These are phyloP conservation scores for Umbellularia californica DNA, from an alignment of 164 flowering plant species.

Conservation along the genomic window DNA sequence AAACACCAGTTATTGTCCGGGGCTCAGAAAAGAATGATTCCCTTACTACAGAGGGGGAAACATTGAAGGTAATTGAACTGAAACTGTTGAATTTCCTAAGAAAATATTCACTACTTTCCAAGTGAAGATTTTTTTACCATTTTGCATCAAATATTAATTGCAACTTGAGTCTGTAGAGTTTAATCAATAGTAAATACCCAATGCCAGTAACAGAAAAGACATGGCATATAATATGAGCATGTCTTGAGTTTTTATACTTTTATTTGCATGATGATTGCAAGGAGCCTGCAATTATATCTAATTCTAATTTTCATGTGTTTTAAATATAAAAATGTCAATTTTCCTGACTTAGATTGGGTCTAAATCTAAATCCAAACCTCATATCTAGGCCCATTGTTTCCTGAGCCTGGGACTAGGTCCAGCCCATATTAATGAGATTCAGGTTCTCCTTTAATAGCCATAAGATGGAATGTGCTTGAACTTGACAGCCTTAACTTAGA, in stretches of 20 bases:
- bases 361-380: too few relatives aligned
- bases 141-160: not conserved
- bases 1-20: slow-evolving; percentile 42
- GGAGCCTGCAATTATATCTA: not conserved
- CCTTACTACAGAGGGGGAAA: slow-evolving; percentile 55
- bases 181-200: not conserved
- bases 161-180: not conserved
- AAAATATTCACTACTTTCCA: not conserved
- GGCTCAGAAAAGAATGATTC: slow-evolving; percentile 51
- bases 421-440: too few relatives aligned
- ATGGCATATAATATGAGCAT: not conserved
- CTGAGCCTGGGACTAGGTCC: too few relatives aligned
- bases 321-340: too few relatives aligned
- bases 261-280: not conserved
- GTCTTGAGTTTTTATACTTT: not conserved
- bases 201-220: not conserved
- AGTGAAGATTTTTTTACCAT: not conserved
- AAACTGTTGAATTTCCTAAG: not conserved
- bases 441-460: too few relatives aligned
- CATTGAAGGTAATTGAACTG: slow-evolving; percentile 54
- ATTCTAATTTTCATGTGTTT: too few relatives aligned
- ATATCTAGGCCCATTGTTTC: too few relatives aligned
- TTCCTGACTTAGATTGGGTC: too few relatives aligned
- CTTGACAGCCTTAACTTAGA: too few relatives aligned
- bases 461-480: too few relatives aligned